A percentile compares a stretch with the other conserved stretches of the same genome.
These are phyloP conservation scores for Hypoxylon sp. DNA, from an alignment of 2,329 filamentous ascomycete species.

Conservation along the genomic window DNA sequence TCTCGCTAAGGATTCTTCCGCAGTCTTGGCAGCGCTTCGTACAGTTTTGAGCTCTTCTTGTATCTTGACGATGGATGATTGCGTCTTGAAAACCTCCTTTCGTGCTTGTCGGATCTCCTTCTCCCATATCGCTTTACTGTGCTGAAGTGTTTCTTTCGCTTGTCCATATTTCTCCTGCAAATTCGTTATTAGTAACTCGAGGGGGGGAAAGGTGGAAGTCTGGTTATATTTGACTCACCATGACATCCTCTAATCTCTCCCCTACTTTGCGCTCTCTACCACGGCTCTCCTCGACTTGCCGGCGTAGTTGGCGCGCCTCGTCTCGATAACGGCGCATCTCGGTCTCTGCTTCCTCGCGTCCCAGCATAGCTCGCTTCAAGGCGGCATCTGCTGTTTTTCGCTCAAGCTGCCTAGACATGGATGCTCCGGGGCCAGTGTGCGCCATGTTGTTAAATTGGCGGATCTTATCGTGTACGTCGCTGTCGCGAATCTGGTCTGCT, in stretches of 20 bases:
- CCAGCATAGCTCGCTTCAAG: conserved; percentile 75
- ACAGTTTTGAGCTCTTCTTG: conserved; percentile 80
- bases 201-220: neutral
- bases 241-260: conserved; percentile 76
- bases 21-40: conserved; percentile 67
- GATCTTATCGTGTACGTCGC: conserved; percentile 56
- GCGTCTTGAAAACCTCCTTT: conserved; percentile 83
- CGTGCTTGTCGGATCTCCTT: conserved; percentile 79
- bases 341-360: conserved; percentile 79
- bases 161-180: conserved; percentile 77
- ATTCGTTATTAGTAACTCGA: conserved; percentile 17
- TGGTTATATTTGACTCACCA: conserved; percentile 66
- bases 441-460: conserved; percentile 54
- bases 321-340: conserved; percentile 75
- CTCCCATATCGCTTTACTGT: conserved; percentile 78
- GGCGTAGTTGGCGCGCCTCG: conserved; percentile 69
- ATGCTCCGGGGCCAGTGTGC: conserved; percentile 35
- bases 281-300: conserved; percentile 74
- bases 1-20: conserved; percentile 72
- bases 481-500: conserved; percentile 48
- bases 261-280: conserved; percentile 76
- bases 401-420: conserved; percentile 70
- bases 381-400: conserved; percentile 76
- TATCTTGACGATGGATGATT: conserved; percentile 77
- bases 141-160: conserved; percentile 77